Conservation (phyloP, 2,329 filamentous ascomycete genomes). For the Penicillium frequentans region DNA sequence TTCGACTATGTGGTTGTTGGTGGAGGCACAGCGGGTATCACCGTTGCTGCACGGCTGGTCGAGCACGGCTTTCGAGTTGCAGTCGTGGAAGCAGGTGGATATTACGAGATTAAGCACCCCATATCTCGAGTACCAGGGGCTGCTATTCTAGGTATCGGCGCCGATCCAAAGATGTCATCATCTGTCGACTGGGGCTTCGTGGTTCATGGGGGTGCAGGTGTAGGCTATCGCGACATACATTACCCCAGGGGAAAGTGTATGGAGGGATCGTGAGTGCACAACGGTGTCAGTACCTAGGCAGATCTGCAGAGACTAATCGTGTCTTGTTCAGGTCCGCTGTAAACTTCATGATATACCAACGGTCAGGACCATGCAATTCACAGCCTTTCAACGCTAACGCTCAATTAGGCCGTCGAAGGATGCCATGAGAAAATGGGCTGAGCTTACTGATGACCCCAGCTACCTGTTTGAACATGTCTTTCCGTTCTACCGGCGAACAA, state of each 20-base stretch:
- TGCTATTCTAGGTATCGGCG: conserved; percentile 23
- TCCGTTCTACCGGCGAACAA: conserved; percentile 30
- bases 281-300: background rate
- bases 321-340: conserved; percentile 25
- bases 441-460: conserved; percentile 30
- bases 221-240: conserved; percentile 41
- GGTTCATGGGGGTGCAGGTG: conserved; percentile 49
- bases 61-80: conserved; percentile 46
- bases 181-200: conserved; percentile 52
- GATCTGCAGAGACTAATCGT: background rate
- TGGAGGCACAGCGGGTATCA: conserved; percentile 40
- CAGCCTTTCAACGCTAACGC: background rate
- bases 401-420: conserved; percentile 24
- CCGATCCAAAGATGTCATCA: conserved; percentile 32
- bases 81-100: conserved; percentile 42
- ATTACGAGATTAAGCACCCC: conserved; percentile 56
- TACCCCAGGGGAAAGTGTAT: conserved; percentile 31
- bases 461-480: conserved; percentile 33
- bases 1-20: conserved; percentile 37
- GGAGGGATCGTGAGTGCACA: conserved; percentile 28
- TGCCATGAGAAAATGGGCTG: conserved; percentile 35
- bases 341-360: conserved; percentile 38
- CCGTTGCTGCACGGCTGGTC: conserved; percentile 53
- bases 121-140: conserved; percentile 48
- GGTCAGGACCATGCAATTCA: conserved; percentile 9